A percentile compares a stretch with the other conserved stretches of the same genome.
These are phyloP conservation scores for Curvularia sp. DNA, from an alignment of 2,329 filamentous ascomycete genomes.

Conservation along the genomic window DNA sequence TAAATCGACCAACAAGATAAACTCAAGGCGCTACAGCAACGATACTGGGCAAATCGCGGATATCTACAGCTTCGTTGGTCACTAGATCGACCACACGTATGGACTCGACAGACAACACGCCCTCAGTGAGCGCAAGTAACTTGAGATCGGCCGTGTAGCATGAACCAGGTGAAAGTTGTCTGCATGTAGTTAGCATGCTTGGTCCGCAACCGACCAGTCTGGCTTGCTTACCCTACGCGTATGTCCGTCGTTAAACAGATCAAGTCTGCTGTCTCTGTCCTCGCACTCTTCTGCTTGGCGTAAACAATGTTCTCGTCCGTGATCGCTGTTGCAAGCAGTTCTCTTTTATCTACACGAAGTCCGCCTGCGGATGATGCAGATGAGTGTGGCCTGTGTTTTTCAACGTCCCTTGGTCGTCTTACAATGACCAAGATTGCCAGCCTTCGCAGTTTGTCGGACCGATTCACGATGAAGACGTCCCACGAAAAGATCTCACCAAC, in stretches of 20 bases:
- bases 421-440: constrained; percentile 74
- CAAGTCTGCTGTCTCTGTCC: constrained; percentile 70
- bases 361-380: constrained; percentile 53
- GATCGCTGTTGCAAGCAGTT: constrained; percentile 67
- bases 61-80: constrained; percentile 78
- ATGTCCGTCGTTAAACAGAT: constrained; percentile 79
- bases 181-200: constrained; percentile 38
- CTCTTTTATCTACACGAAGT: constrained; percentile 45
- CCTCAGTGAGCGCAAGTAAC: constrained; percentile 72
- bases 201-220: not conserved
- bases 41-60: constrained; percentile 75
- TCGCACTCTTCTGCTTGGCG: constrained; percentile 71
- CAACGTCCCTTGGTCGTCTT: constrained; percentile 63
- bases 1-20: not conserved
- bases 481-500: constrained; percentile 74
- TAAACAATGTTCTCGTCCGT: constrained; percentile 75
- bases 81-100: constrained; percentile 75
- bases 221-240: constrained; percentile 66
- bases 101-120: constrained; percentile 74
- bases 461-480: constrained; percentile 79
- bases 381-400: constrained; percentile 54
- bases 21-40: constrained; percentile 50
- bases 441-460: constrained; percentile 68
- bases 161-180: constrained; percentile 72
- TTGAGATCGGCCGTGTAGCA: constrained; percentile 77